phyloP scores from a whole-genome alignment of 306 rosid genomes.

The Fragaria iinumae region DNA sequence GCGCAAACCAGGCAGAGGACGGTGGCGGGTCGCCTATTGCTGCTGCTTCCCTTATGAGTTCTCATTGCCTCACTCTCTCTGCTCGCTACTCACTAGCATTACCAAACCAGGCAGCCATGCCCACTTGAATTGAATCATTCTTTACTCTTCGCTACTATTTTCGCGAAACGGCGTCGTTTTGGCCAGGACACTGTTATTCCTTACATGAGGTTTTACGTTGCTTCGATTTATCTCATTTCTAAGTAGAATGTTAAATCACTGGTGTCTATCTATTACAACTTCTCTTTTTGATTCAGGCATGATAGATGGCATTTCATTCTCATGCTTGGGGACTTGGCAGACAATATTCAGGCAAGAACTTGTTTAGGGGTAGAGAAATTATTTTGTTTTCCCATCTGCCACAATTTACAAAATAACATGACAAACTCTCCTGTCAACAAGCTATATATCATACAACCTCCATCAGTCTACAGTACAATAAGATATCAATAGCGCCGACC shows the following conservation, averaged over 20 bases:
- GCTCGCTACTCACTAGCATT: too few relatives aligned
- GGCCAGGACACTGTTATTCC: too few relatives aligned
- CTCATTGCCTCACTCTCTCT: constrained; percentile 40
- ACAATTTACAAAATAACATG: not conserved
- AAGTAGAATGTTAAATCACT: too few relatives aligned
- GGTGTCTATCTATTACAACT: not conserved
- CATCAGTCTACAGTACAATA: not conserved
- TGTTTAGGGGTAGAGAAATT: not conserved
- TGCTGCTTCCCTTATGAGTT: constrained; percentile 38
- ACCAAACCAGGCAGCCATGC: not conserved
- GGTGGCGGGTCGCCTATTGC: constrained; percentile 45
- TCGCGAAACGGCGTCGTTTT: not conserved
- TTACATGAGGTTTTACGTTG: too few relatives aligned
- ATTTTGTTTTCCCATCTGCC: not conserved
- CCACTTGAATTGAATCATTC: not conserved
- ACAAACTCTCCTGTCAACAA: not conserved
- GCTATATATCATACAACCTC: not conserved
- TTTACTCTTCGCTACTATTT: too few relatives aligned
- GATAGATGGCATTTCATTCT: not conserved
- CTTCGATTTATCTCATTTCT: too few relatives aligned
- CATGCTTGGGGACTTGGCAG: not conserved
- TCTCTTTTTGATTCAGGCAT: not conserved
- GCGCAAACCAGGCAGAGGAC: constrained; percentile 66
- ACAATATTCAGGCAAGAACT: not conserved
- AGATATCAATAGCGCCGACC: constrained; percentile 76